Base-by-base conservation (phyloP, 1,139 yeast species). In the Geotrichum siamense region DNA sequence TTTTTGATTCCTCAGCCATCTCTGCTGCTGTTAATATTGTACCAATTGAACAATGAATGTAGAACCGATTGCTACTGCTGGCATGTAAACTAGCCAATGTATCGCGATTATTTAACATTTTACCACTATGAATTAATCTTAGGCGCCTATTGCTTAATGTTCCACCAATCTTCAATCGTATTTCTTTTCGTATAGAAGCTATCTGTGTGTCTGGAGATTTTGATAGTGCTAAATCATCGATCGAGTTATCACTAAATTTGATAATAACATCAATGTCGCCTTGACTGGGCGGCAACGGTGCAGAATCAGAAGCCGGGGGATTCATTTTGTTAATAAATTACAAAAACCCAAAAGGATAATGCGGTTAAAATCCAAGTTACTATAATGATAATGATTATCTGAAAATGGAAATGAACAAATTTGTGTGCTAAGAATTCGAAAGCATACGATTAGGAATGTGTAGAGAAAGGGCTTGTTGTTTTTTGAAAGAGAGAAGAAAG, bases 41-140 rank as follows among this genome's bases (percentile, higher is more conserved):
- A 2, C 96, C 95, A 3, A 86, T 71, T 5, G 85, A 75, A 64
- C 96, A 86, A 59, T 85, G 95, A 5, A 87, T 70, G 55, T 80
- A 85, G 13, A 82, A 52, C 22, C 53, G 41, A 10, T 48, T 44
- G 43, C 52, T 38, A 13, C 31, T 38, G 55, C 64, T 65, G 40
- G 78, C 63, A 25, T 61, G 62, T 12, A 33, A 17, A 4, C 37
- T 17, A 34, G 66, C 66, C 51, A 82, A 72, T 56, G 79, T 72
- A 1, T 82, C 75, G 27, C 70, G 67, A 45, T 77, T 80, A 48
- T 75, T 75, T 45, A 86, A 63, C 9, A 86, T 81, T 42, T 79
- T 69, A 10, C 96, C 96, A 49, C 76, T 78, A 56, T 81, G 76
- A 32, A 87, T 82, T 51, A 87, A 73, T 52, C 86, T 70, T 42